Base-by-base conservation (phyloP, 768 basidiomycete species). In the Rhizopogon vulgaris region DNA sequence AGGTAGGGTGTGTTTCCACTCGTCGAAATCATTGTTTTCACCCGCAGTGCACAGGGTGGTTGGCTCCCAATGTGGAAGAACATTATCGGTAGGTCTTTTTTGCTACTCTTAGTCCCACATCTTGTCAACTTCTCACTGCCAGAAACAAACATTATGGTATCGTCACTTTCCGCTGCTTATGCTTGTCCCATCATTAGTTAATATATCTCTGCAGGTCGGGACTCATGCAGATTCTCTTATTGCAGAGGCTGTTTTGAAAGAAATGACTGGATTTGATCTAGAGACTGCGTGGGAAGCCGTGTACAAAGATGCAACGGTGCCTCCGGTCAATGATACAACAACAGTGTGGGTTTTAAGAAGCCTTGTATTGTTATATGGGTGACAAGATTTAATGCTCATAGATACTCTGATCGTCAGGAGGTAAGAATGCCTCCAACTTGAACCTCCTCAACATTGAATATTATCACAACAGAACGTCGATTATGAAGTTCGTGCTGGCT, bases 41-140 rank as follows among this genome's bases (percentile, higher is more conserved):
- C 34, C 15, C 12, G 37, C 28, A 8, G 14, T 6, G 14, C 46
- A 7, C 57, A 76, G 82, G 79, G 86, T 14, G 90, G 90, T 3
- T 89, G 89, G 87, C 69, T 92, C 36, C 90, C 90, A 0, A 90
- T 91, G 88, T 92, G 90, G 90, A 91, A 90, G 69, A 91, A 91
- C 55, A 77, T 91, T 12, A 79, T 86, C 24, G 82, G 82, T 79
- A 42, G 55, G 71, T 56, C 27, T 24, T 17, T 40, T 11, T 37
- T 18, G 38, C n/a, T 14, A 3, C n/a, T 50, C 27, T 41, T 37
- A 10, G 0, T 45, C 36, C 32, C 52, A 14, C 56, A 52, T 22
- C 39, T 41, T 15, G 17, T 46, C 14, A 14, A 32, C 0, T 8
- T 9, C 11, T 11, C 24, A 7, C 24, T 9, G 3, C 25, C 43